Base-by-base conservation (phyloP, 2,329 filamentous ascomycete species). In the Aspergillus calidoustus region DNA sequence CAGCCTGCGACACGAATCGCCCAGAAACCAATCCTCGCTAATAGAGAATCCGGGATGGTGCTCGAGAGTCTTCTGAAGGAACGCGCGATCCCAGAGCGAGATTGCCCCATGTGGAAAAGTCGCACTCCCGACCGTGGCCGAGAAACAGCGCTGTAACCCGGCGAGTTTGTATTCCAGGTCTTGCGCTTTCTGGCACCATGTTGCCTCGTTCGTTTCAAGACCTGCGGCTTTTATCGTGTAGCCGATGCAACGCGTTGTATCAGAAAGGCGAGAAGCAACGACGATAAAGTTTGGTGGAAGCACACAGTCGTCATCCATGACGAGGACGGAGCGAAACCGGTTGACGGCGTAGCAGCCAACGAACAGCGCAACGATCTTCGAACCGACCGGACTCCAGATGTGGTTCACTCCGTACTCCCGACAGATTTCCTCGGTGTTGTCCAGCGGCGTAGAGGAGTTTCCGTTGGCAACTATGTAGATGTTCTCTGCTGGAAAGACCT, bases 11-110 rank as follows among this genome's bases (percentile, higher is more conserved):
- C 79, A 78, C 6, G 79, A 79, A 67, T 83, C 80, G 1, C 82
- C 82, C 44, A 84, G 82, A 70, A 82, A 84, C 82, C 82, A 84
- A 66, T 84, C 82, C 54, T 84, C 82, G 0, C 79, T 81, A 8
- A 84, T 78, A 1, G 74, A 79, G 66, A 82, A 84, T 0, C 82
- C 82, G 0, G 82, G 81, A 62, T 84, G 82, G 34, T 81, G 74
- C 58, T 80, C 71, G 66, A 84, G 82, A 1, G 78, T 79, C 34
- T 77, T 69, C 54, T 80, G 76, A 8, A 83, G 71, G 44, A 82
- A 79, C n/a, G 80, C 69, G 1, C 79, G 74, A 58, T 83, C 78
- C 82, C 77, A 84, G 2, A 84, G 73, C 8, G 79, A 79, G 46
- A 84, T 84, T 13, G 82, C 82, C 8, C 82, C 82, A 59, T 84